Conservation (phyloP, 805 yeast genomes). For the Debaryomyces castellii region DNA sequence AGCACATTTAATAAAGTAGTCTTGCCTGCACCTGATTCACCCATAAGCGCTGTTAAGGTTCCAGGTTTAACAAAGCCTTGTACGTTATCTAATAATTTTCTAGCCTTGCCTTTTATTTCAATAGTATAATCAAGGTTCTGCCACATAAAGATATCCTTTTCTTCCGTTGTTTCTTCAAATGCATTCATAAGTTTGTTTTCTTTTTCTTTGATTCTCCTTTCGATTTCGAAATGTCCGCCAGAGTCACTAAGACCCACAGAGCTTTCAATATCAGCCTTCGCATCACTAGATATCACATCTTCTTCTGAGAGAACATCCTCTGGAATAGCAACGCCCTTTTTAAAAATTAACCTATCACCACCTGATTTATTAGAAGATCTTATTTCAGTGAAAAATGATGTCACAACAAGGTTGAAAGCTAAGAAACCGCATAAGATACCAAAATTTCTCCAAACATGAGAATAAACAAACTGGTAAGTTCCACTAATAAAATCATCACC, state of each 20-base stretch:
- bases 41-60: constrained; percentile 73
- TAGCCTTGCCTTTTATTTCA: constrained; percentile 32
- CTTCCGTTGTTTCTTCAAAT: not conserved
- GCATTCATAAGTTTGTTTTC: constrained; percentile 18
- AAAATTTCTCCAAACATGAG: constrained; percentile 62
- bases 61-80: constrained; percentile 87
- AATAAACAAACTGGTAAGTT: constrained; percentile 43
- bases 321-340: not conserved
- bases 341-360: not conserved
- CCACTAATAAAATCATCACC: constrained; percentile 31
- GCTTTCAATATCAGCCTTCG: constrained; percentile 35
- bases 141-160: constrained; percentile 65
- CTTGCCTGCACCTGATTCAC: constrained; percentile 49
- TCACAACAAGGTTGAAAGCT: constrained; percentile 29
- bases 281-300: constrained; percentile 14
- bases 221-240: constrained; percentile 12
- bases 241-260: constrained; percentile 10
- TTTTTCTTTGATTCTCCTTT: constrained; percentile 23
- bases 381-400: not conserved
- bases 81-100: constrained; percentile 59
- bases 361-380: not conserved
- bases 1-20: constrained; percentile 45
- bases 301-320: not conserved
- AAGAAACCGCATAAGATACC: constrained; percentile 62
- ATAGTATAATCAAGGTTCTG: constrained; percentile 71